phyloP scores from a whole-genome alignment of 176 grass and related monocot species.

The Cocos nucifera region DNA sequence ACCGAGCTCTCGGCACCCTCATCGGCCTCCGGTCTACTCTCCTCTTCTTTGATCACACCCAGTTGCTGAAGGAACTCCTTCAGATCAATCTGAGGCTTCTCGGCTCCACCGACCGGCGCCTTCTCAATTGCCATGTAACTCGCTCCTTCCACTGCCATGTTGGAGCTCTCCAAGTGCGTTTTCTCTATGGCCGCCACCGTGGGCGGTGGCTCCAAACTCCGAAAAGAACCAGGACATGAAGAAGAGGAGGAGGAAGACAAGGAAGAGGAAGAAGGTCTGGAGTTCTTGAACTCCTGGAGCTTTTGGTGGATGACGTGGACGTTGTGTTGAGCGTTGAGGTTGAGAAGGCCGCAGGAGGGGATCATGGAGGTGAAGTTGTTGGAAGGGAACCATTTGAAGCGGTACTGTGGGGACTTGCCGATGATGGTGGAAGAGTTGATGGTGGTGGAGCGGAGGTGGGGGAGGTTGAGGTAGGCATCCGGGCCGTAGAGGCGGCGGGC shows the following conservation, averaged over 20 bases:
- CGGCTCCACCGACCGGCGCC: background rate
- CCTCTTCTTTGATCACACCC: constrained; percentile 46
- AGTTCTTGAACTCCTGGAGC: constrained; percentile 77
- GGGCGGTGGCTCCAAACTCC: constrained; percentile 11
- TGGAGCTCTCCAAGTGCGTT: background rate
- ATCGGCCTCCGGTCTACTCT: constrained; percentile 21
- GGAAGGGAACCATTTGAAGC: constrained; percentile 75
- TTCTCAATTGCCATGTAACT: background rate
- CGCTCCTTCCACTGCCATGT: background rate
- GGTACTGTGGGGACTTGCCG: constrained; percentile 34
- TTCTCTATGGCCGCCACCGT: constrained; percentile 15
- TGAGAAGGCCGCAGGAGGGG: constrained; percentile 77
- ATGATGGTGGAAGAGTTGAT: background rate
- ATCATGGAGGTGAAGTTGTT: constrained; percentile 12
- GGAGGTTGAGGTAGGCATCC: constrained; percentile 90
- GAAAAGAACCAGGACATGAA: background rate
- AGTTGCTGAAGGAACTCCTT: constrained; percentile 96
- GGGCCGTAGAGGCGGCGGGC: constrained; percentile 86
- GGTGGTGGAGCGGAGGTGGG: constrained; percentile 58
- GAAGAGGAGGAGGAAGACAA: constrained; percentile 1
- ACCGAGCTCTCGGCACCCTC: too few species aligned
- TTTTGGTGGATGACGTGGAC: constrained; percentile 97
- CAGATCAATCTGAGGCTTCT: constrained; percentile 94
- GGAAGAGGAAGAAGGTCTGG: constrained; percentile 3
- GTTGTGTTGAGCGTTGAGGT: constrained; percentile 98